Conservation (phyloP, 1,284 basidiomycete species). For the Trichosporon asahii region DNA sequence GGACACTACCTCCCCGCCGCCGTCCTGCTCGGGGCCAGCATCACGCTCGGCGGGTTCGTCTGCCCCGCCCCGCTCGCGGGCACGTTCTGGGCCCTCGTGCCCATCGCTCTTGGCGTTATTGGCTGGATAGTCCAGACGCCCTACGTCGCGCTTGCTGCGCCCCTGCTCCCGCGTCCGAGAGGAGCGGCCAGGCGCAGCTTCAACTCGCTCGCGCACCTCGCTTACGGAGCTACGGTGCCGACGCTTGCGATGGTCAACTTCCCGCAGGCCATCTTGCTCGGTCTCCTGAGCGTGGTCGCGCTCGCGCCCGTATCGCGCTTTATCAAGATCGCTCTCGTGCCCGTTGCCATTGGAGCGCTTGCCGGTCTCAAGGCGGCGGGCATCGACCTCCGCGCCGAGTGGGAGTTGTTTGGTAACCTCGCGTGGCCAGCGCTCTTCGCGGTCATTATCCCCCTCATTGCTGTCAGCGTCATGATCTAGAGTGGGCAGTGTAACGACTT, state of each 20-base stretch:
- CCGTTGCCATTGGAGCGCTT: not conserved
- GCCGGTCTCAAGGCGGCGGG: conserved; percentile 7
- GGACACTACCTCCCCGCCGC: conserved; percentile 83
- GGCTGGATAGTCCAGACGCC: conserved; percentile 28
- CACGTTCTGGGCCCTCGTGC: conserved; percentile 26
- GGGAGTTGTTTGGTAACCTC: conserved; percentile 45
- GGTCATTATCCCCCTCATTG: conserved; percentile 40
- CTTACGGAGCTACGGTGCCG: conserved; percentile 76
- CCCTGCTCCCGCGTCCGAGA: conserved; percentile 55
- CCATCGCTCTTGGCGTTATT: conserved; percentile 22
- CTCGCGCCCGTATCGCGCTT: conserved; percentile 20
- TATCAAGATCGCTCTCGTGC: conserved; percentile 8
- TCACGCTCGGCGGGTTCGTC: conserved; percentile 75
- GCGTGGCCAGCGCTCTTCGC: conserved; percentile 40
- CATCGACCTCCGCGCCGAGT: conserved; percentile 35
- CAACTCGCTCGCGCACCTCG: conserved; percentile 50
- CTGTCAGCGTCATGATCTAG: conserved; percentile 28
- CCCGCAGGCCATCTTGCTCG: conserved; percentile 70
- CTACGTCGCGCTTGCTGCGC: conserved; percentile 23
- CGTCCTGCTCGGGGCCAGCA: conserved; percentile 71
- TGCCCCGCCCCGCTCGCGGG: conserved; percentile 69
- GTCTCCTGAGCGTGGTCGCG: conserved; percentile 57
- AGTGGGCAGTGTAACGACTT: not conserved
- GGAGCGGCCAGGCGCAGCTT: conserved; percentile 52
- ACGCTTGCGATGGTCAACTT: conserved; percentile 84